A percentile compares a stretch with the other conserved stretches of the same genome.
Evolutionary conservation across 2,329 filamentous ascomycete genomes (phyloP).

Genomic region (Celoporthe dispersa): DNA sequence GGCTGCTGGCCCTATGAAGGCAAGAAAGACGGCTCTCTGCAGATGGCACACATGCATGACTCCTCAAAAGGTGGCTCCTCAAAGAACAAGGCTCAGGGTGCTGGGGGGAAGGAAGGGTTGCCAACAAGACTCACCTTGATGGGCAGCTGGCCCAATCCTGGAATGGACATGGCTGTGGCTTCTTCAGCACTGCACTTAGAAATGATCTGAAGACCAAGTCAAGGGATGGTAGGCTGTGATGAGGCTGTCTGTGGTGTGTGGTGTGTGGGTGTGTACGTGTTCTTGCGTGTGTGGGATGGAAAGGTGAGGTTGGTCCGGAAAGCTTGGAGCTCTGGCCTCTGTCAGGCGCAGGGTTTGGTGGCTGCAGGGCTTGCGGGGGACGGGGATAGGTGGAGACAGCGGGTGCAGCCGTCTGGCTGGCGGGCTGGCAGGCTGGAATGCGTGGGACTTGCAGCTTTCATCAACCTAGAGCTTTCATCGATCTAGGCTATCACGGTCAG

Average conservation of each 20-base stretch:
- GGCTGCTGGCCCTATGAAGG: neutral
- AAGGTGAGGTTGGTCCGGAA: neutral
- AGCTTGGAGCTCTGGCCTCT: neutral
- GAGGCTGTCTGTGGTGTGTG: neutral
- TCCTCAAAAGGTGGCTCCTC: neutral
- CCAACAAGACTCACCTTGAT: constrained; percentile 52
- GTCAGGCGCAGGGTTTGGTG: neutral
- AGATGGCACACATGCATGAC: neutral
- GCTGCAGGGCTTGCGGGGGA: neutral
- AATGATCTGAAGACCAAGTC: too few species aligned
- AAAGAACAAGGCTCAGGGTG: neutral
- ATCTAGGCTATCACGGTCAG: too few species aligned
- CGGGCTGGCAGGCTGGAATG: neutral
- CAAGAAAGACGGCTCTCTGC: neutral
- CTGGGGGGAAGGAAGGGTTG: neutral
- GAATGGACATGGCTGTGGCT: constrained; percentile 65
- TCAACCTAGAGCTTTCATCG: too few species aligned
- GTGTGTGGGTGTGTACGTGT: neutral
- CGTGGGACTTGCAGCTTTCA: neutral
- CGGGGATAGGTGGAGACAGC: neutral
- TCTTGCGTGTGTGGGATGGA: neutral
- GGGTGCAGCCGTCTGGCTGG: constrained; percentile 2
- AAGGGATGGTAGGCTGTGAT: neutral
- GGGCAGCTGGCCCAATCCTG: constrained; percentile 71
- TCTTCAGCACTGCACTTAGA: too few species aligned